Evolutionary conservation across 2,329 filamentous ascomycete genomes (phyloP).

Genomic region (Colletotrichum lupini): DNA sequence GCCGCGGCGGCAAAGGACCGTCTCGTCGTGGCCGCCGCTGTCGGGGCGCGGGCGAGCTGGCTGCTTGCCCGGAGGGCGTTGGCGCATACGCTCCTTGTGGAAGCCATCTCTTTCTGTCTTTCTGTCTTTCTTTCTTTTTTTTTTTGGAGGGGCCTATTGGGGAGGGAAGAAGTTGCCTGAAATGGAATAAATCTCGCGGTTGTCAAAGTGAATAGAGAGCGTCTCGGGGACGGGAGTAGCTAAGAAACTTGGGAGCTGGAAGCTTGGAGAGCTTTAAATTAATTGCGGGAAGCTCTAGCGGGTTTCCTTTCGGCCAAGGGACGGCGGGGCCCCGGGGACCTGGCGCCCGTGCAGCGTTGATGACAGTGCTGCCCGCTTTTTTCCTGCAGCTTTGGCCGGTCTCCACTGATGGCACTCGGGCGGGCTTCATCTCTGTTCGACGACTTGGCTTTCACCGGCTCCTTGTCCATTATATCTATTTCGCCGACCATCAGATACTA

Average conservation of each 20-base stretch:
- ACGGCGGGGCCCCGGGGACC: background rate
- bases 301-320: background rate
- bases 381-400: background rate
- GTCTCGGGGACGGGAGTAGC: background rate
- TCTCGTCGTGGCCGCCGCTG: conserved; percentile 10
- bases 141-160: background rate
- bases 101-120: conserved; percentile 1
- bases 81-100: background rate
- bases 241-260: background rate
- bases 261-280: background rate
- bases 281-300: background rate
- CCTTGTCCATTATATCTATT: background rate
- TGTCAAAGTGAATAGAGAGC: background rate
- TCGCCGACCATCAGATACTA: background rate
- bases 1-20: conserved; percentile 4
- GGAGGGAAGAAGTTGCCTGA: background rate
- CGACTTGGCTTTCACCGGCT: too few relatives aligned
- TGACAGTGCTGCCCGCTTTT: background rate
- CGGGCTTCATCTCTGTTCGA: background rate
- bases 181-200: too few relatives aligned
- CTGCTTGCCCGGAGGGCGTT: conserved; percentile 7
- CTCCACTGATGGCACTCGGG: background rate
- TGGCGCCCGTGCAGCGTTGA: background rate
- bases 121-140: background rate
- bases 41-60: background rate